Base-by-base conservation (phyloP, 2,329 filamentous ascomycete genomes). In the Pseudomassariella vexata region DNA sequence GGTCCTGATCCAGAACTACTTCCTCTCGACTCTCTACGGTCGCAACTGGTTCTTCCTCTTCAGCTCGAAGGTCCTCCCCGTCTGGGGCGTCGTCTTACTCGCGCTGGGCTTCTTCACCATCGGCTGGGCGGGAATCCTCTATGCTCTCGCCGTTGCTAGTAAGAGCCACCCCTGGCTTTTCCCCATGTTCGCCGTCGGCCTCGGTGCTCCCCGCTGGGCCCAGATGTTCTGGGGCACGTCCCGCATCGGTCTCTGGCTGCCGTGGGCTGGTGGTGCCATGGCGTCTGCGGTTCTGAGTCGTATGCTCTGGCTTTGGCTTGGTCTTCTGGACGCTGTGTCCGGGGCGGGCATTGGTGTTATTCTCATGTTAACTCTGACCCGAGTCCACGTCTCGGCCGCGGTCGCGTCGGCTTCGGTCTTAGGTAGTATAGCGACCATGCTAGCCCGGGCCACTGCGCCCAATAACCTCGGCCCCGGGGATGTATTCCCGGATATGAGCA, bases 301-400 rank as follows among this genome's bases (percentile, higher is more conserved):
- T 24, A 58, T 63, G 34, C 55, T 82, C 5, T 82, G 79, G 78
- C 63, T 82, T 9, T 83, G 78, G 77, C 67, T 83, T 0, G 79
- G 79, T 23, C 66, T 81, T 5, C 60, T 82, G 9, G 79, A 83
- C 44, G 66, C 73, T 8, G 57, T 82, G 6, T 79, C 83, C 49
- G 76, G 76, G 23, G 70, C 82, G 3, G 79, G 79, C 2, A 70
- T 82, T 34, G 79, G 79, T 33, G 82, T 82, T 76, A 74, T 82
- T 31, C 60, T 83, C 5, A 55, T 82, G 24, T 75, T 79, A 49
- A 82, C 77, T 1, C 55, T 80, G 42, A 82, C 78, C 1, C 62
- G 79, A 14, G 67, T 79, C 50, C 79, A 83, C 47, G 76, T 82
- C 35, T 66, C 72, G 32, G 79, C 76, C 42, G 73, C 76, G 0